Percentiles rank a stretch among this genome's conserved stretches.
These are phyloP conservation scores for Myxozyma neotropica DNA, from an alignment of 805 yeast species.

Conservation along the genomic window DNA sequence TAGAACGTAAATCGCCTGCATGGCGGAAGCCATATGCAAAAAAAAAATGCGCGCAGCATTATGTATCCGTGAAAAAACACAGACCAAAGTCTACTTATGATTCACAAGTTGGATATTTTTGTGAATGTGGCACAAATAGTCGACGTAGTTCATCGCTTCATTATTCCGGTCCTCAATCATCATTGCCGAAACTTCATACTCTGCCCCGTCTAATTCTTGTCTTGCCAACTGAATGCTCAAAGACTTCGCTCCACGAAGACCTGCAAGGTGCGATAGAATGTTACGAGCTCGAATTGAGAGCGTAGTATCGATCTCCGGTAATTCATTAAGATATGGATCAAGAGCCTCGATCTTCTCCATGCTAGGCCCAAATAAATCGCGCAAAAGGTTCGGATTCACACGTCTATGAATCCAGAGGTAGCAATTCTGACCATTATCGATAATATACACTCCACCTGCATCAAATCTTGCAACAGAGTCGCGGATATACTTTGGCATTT, in stretches of 20 bases:
- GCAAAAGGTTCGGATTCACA: constrained; percentile 64
- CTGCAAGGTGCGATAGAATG: constrained; percentile 59
- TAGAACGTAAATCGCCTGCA: neutral
- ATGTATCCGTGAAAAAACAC: neutral
- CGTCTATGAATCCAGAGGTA: constrained; percentile 69
- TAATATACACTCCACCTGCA: constrained; percentile 74
- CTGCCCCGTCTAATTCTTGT: constrained; percentile 64
- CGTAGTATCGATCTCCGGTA: constrained; percentile 74
- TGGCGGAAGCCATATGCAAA: neutral
- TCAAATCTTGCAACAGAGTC: constrained; percentile 50
- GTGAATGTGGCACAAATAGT: constrained; percentile 70
- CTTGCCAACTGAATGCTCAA: constrained; percentile 63
- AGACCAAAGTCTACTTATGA: neutral
- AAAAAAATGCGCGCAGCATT: neutral
- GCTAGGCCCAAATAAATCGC: constrained; percentile 73
- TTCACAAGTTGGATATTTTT: constrained; percentile 45
- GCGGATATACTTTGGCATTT: constrained; percentile 54
- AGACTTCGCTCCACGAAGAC: constrained; percentile 45
- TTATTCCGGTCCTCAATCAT: constrained; percentile 73
- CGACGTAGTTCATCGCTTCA: constrained; percentile 62
- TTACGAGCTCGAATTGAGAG: constrained; percentile 70
- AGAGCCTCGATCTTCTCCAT: constrained; percentile 47
- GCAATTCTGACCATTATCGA: constrained; percentile 66
- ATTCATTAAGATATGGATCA: constrained; percentile 54
- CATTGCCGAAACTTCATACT: constrained; percentile 56